Evolutionary conservation across 2,329 filamentous ascomycete genomes (phyloP).

Genomic region (Trichoderma asperellum): DNA sequence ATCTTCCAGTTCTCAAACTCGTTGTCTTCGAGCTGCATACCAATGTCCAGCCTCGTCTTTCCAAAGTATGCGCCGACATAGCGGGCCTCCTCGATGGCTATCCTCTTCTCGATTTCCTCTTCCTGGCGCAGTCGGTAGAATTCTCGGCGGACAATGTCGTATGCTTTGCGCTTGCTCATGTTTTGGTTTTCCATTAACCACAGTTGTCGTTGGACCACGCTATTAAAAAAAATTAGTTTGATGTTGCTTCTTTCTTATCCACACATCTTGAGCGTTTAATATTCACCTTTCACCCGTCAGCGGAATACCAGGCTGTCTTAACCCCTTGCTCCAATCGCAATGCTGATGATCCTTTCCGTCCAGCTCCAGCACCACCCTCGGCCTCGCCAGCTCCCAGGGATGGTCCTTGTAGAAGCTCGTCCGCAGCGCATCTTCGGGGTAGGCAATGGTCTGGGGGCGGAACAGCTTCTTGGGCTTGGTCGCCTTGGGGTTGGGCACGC

Average conservation of each 20-base stretch:
- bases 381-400: conserved; percentile 94
- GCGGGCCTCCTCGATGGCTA: conserved; percentile 85
- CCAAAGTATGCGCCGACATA: conserved; percentile 89
- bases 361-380: conserved; percentile 80
- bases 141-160: conserved; percentile 84
- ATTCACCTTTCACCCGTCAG: conserved; percentile 83
- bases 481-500: conserved; percentile 46
- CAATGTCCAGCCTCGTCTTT: conserved; percentile 72
- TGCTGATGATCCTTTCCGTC: conserved; percentile 79
- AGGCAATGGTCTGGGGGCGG: conserved; percentile 75
- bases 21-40: conserved; percentile 80
- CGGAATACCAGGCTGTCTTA: conserved; percentile 74
- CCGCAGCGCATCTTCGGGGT: conserved; percentile 82
- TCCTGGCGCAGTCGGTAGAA: conserved; percentile 85
- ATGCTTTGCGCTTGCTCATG: conserved; percentile 69
- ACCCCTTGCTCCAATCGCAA: conserved; percentile 76
- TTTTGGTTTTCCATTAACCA: conserved; percentile 74
- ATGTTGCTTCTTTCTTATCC: background rate
- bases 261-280: background rate
- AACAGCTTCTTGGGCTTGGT: conserved; percentile 73
- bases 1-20: conserved; percentile 82
- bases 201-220: conserved; percentile 89
- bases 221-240: conserved; percentile 44
- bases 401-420: conserved; percentile 88
- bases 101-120: conserved; percentile 79